These are phyloP conservation scores for Aureobasidium sp. DNA, from an alignment of 2,329 filamentous ascomycete species.

Conservation along the genomic window DNA sequence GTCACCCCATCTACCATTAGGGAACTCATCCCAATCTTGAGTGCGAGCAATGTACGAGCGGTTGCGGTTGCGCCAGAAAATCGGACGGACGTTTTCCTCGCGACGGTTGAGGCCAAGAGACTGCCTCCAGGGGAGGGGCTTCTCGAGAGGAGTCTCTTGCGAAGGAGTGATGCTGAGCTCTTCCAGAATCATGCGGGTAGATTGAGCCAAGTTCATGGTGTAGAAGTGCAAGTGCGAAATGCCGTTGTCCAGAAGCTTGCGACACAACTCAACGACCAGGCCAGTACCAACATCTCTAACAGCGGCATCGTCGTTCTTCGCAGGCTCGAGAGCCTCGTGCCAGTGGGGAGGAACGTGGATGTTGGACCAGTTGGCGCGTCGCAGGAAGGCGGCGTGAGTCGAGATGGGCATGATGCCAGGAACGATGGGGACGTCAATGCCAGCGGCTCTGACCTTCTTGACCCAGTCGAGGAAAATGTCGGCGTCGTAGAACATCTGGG, in stretches of 20 bases:
- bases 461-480: constrained; percentile 95
- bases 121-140: constrained; percentile 92
- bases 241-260: constrained; percentile 72
- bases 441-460: constrained; percentile 72
- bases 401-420: constrained; percentile 91
- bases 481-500: constrained; percentile 98
- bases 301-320: constrained; percentile 94
- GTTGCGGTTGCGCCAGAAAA: constrained; percentile 97
- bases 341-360: constrained; percentile 75
- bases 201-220: constrained; percentile 96
- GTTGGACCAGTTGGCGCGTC: constrained; percentile 86
- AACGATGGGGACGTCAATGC: constrained; percentile 76
- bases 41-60: constrained; percentile 93
- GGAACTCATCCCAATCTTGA: constrained; percentile 98
- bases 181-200: constrained; percentile 88
- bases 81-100: constrained; percentile 91
- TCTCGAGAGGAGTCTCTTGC: constrained; percentile 69
- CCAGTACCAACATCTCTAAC: constrained; percentile 84
- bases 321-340: constrained; percentile 74
- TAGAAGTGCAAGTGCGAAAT: constrained; percentile 91
- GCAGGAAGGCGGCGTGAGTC: constrained; percentile 86
- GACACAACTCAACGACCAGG: constrained; percentile 84
- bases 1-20: constrained; percentile 97
- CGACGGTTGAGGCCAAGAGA: constrained; percentile 83
- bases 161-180: constrained; percentile 79